Conservation (phyloP, 345 rosid species). For the Noccaea caerulescens region DNA sequence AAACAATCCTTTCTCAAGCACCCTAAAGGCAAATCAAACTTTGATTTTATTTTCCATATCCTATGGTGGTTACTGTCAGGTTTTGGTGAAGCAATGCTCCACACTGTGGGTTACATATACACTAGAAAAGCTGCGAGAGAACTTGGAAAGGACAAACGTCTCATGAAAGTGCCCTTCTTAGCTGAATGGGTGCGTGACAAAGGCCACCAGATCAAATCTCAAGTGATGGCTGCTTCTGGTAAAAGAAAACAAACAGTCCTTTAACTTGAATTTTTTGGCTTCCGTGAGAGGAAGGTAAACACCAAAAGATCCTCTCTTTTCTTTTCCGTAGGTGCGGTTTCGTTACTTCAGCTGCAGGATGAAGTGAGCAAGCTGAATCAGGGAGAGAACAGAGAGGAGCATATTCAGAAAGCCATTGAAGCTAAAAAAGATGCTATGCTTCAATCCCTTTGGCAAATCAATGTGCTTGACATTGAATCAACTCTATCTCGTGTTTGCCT, state of each 20-base stretch:
- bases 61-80: constrained; percentile 48
- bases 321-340: constrained; percentile 72
- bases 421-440: constrained; percentile 80
- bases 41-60: background rate
- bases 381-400: constrained; percentile 73
- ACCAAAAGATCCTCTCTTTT: background rate
- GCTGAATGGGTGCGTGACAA: constrained; percentile 99
- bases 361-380: constrained; percentile 72
- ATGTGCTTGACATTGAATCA: constrained; percentile 87
- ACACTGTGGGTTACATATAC: constrained; percentile 92
- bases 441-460: constrained; percentile 94
- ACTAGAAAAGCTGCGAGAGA: constrained; percentile 86
- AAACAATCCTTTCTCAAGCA: constrained; percentile 27
- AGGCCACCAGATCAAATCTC: constrained; percentile 89
- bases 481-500: constrained; percentile 83
- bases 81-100: constrained; percentile 98
- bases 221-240: constrained; percentile 99
- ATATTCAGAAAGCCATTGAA: constrained; percentile 66
- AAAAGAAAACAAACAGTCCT: constrained; percentile 3
- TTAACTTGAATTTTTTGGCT: background rate
- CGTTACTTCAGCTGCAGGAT: constrained; percentile 77
- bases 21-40: constrained; percentile 1
- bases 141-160: constrained; percentile 84
- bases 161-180: constrained; percentile 88
- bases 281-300: background rate